Conservation (phyloP, 768 basidiomycete species). For the Boletus vinaceobasis region DNA sequence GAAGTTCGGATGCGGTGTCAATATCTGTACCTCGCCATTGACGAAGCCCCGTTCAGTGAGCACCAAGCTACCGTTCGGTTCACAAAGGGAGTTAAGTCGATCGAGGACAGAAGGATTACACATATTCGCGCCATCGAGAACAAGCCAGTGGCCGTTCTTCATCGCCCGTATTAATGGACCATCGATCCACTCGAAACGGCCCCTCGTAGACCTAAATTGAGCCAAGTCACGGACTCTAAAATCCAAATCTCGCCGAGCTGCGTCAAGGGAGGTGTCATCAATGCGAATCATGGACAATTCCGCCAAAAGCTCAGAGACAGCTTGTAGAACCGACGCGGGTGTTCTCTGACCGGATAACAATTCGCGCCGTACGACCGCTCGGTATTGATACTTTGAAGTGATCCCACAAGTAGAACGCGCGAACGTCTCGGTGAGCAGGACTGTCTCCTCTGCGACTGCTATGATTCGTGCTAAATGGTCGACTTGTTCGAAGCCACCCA, state of each 20-base stretch:
- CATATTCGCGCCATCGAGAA: slow-evolving; percentile 90
- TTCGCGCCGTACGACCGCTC: slow-evolving; percentile 10
- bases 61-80: slow-evolving; percentile 75
- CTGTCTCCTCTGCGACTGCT: slow-evolving; percentile 38
- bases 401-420: slow-evolving; percentile 34
- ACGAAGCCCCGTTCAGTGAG: slow-evolving; percentile 88
- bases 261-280: slow-evolving; percentile 11
- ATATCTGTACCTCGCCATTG: slow-evolving; percentile 65
- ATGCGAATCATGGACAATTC: slow-evolving; percentile 20
- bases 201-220: slow-evolving; percentile 30
- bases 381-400: slow-evolving; percentile 15
- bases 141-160: slow-evolving; percentile 82
- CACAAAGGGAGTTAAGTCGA: slow-evolving; percentile 94
- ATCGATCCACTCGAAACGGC: slow-evolving; percentile 92
- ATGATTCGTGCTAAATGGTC: slow-evolving; percentile 46
- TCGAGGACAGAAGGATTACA: slow-evolving; percentile 96
- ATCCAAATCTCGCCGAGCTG: slow-evolving; percentile 13
- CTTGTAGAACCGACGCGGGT: slow-evolving; percentile 20
- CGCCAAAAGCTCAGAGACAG: slow-evolving; percentile 28
- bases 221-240: slow-evolving; percentile 22
- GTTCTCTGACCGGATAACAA: slow-evolving; percentile 17
- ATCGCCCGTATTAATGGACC: slow-evolving; percentile 87
- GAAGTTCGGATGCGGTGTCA: slow-evolving; percentile 85
- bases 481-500: slow-evolving; percentile 95
- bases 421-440: slow-evolving; percentile 37